Base-by-base conservation (phyloP, 768 basidiomycete genomes). In the Suillus decipiens region DNA sequence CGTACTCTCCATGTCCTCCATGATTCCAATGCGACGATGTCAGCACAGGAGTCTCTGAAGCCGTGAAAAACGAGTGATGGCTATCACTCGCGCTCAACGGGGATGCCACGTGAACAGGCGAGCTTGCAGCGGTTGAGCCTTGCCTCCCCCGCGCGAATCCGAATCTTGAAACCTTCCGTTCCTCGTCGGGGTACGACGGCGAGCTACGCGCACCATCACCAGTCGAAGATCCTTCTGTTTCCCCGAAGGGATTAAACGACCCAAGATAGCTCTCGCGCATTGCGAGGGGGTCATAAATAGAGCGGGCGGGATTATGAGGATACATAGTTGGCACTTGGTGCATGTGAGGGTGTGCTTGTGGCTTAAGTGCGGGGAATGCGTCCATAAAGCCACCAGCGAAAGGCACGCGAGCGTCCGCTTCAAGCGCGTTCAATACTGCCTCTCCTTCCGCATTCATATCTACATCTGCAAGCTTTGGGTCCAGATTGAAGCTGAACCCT, bases 401-500 rank as follows among this genome's bases (percentile, higher is more conserved):
- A 36, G 90, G 87, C n/a, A 77, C 78, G 61, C 71, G 80, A 3
- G 84, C 77, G 59, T 76, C 77, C 6, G 74, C 68, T 33, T 78
- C 76, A 54, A 87, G 82, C 51, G 89, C 84, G 4, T 81, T 77
- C 36, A 86, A 72, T 7, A 77, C 69, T 14, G 82, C 75, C 56
- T 57, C 56, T 37, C 71, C 66, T 17, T 77, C 73, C 1, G 71
- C 71, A 57, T 83, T 81, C 36, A 81, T 69, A 31, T 69, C 68
- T 31, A 78, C 76, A 33, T 75, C 82, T 7, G 86, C 89, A 33
- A 93, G 78, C 67, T 88, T 91, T 33, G 90, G 89, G 73, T 93
- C 93, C 50, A 95, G 78, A 74, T 88, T 94, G 78, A 96, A 95
- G 73, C 89, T 93, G 78, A 95, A 95, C 10, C 89, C 86, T 37